Evolutionary conservation across 1,284 basidiomycete species (phyloP).

Genomic region (Irpex lacteus): DNA sequence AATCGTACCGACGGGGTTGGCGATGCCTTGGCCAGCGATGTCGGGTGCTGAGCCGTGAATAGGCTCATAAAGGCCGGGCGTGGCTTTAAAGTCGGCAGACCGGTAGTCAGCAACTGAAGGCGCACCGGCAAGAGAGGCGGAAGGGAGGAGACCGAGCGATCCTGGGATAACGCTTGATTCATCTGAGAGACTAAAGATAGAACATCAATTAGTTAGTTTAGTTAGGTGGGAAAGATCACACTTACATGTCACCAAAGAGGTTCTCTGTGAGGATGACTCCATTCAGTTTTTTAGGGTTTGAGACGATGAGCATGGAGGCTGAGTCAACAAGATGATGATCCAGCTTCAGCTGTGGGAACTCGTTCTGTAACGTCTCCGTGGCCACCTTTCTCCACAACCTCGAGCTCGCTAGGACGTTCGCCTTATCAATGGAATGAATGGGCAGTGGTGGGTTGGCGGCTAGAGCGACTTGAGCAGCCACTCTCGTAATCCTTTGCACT

Average conservation of each 20-base stretch:
- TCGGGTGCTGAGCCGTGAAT: constrained; percentile 96
- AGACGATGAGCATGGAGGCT: constrained; percentile 94
- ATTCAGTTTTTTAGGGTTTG: constrained; percentile 92
- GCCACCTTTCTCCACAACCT: constrained; percentile 94
- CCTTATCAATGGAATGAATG: constrained; percentile 97
- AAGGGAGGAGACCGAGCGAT: constrained; percentile 93
- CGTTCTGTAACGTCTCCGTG: constrained; percentile 75
- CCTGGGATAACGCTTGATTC: constrained; percentile 98
- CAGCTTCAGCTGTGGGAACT: constrained; percentile 84
- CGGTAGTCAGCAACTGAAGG: constrained; percentile 62
- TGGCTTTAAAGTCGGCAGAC: constrained; percentile 69
- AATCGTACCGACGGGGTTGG: constrained; percentile 97
- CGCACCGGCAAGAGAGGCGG: constrained; percentile 91
- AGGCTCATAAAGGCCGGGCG: constrained; percentile 91
- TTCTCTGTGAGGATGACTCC: constrained; percentile 95
- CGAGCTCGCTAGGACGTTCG: constrained; percentile 96
- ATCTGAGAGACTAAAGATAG: constrained; percentile 75
- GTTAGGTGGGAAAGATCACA: constrained; percentile 14
- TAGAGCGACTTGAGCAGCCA: constrained; percentile 92
- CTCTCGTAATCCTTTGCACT: constrained; percentile 92
- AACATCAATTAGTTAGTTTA: constrained; percentile 3
- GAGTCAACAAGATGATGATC: constrained; percentile 96
- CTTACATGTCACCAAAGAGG: constrained; percentile 94
- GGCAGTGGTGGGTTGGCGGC: constrained; percentile 81
- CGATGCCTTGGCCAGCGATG: constrained; percentile 93